These are phyloP conservation scores for Phaffia australis DNA, from an alignment of 768 basidiomycete genomes.

Conservation along the genomic window DNA sequence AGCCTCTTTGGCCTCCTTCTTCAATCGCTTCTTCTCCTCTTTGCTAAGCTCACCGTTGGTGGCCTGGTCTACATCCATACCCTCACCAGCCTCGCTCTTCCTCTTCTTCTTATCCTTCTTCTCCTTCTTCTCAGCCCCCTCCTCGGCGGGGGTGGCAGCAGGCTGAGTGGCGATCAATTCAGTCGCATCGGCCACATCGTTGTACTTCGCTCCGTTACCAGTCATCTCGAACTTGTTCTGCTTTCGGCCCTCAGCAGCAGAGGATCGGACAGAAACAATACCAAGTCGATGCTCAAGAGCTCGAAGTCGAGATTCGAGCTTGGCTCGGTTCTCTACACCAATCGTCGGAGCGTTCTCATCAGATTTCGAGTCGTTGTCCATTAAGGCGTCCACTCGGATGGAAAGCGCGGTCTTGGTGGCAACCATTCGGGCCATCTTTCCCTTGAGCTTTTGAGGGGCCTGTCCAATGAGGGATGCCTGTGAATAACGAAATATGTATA, in stretches of 20 bases:
- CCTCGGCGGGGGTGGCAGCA: constrained; percentile 41
- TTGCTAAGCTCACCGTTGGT: constrained; percentile 38
- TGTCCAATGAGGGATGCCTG: constrained; percentile 92
- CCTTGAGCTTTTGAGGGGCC: constrained; percentile 94
- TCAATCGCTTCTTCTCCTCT: constrained; percentile 37
- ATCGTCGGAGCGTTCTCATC: constrained; percentile 69
- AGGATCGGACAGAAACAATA: constrained; percentile 57
- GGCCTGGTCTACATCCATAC: constrained; percentile 39
- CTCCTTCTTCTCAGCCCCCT: constrained; percentile 63
- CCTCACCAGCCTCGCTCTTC: constrained; percentile 43
- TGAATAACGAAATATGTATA: constrained; percentile 18
- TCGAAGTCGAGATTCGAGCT: constrained; percentile 86
- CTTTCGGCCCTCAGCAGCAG: constrained; percentile 45
- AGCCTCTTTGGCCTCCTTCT: constrained; percentile 30
- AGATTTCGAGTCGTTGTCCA: constrained; percentile 74
- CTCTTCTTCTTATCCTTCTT: constrained; percentile 47
- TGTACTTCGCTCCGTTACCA: constrained; percentile 67
- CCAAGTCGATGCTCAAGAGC: constrained; percentile 76
- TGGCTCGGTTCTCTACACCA: constrained; percentile 84
- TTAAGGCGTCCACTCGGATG: constrained; percentile 92
- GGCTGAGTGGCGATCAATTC: constrained; percentile 72
- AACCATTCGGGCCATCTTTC: constrained; percentile 99
- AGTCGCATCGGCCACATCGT: constrained; percentile 69
- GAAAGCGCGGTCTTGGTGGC: constrained; percentile 96
- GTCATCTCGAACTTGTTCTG: constrained; percentile 71